Base-by-base conservation (phyloP, 805 yeast genomes). In the Saturnispora ahearnii region DNA sequence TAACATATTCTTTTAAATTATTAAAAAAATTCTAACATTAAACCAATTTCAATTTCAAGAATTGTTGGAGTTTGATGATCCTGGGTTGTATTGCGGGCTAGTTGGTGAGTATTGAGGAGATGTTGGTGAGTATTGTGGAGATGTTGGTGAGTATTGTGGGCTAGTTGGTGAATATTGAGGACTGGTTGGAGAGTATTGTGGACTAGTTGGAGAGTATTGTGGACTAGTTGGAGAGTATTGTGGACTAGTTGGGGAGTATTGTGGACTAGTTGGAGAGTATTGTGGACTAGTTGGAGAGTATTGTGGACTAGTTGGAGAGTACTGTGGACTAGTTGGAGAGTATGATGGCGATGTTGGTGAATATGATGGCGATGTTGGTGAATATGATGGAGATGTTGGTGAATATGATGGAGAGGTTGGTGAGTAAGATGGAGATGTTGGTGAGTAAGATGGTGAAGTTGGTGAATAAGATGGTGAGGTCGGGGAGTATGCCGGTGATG, bases 221-320 rank as follows among this genome's bases (percentile, higher is more conserved):
- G 90, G 90, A 3, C 80, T 76, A 0, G 88, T 85, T 42, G 96
- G 96, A 1, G 83, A 74, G 66, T 87, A 88, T 1, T 73, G 62
- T 87, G 96, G 97, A 0, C 91, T 82, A 0, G 96, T 87, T 53
- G 90, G 90, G 0, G 81, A 72, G 64, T 87, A 84, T 7, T 71
- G 63, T 51, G 91, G 90, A 3, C 81, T 76, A 0, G 88, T 85
- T 44, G 96, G 96, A 1, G 83, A 74, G 66, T 87, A 87, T 1
- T 73, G 63, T 55, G 96, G 96, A n/a, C n/a, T n/a, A 0, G 96
- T 87, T 54, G 93, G 91, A 0, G 79, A 72, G 61, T 83, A 84
- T 4, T 67, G 59, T 55, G 85, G 85, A 1, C 85, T 78, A 0
- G 96, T 87, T 54, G 93, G 91, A 0, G 79, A 72, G 61, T 83